Conservation (phyloP, 306 rosid genomes). For the Acacia melanoxylon region DNA sequence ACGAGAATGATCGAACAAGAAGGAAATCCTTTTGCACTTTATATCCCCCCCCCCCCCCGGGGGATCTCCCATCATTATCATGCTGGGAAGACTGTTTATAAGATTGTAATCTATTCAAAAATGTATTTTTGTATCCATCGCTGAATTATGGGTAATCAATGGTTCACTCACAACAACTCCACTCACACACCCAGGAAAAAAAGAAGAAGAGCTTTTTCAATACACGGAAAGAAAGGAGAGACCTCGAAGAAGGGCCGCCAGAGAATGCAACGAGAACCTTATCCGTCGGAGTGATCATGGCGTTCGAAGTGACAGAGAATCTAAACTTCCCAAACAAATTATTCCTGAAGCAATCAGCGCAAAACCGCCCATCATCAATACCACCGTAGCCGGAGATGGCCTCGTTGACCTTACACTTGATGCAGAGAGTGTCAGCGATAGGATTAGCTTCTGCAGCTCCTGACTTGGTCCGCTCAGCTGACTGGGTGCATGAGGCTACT, state of each 20-base stretch:
- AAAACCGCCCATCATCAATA: slow-evolving; percentile 66
- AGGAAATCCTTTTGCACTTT: not conserved
- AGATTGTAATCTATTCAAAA: not conserved
- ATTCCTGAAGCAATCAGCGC: slow-evolving; percentile 72
- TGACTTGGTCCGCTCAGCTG: not conserved
- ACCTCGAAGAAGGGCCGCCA: slow-evolving; percentile 96
- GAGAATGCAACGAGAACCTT: slow-evolving; percentile 94
- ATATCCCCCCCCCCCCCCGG: not conserved
- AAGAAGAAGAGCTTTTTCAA: not conserved
- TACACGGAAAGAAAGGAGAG: not conserved
- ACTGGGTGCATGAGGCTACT: not conserved
- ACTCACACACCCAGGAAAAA: not conserved
- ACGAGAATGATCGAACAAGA: not conserved
- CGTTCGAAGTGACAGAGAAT: slow-evolving; percentile 71
- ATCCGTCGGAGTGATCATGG: slow-evolving; percentile 86
- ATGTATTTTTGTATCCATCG: no score
- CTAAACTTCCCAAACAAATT: slow-evolving; percentile 85
- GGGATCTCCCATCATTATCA: not conserved
- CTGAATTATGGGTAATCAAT: no score
- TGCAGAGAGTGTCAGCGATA: slow-evolving; percentile 43
- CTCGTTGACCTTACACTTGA: slow-evolving; percentile 74
- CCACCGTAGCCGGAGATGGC: slow-evolving; percentile 57
- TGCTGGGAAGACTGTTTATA: not conserved
- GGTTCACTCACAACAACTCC: not conserved
- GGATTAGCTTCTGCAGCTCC: slow-evolving; percentile 24